Conservation (phyloP, 202 grass and related monocot genomes). For the Dendrocalamus latiflorus region DNA sequence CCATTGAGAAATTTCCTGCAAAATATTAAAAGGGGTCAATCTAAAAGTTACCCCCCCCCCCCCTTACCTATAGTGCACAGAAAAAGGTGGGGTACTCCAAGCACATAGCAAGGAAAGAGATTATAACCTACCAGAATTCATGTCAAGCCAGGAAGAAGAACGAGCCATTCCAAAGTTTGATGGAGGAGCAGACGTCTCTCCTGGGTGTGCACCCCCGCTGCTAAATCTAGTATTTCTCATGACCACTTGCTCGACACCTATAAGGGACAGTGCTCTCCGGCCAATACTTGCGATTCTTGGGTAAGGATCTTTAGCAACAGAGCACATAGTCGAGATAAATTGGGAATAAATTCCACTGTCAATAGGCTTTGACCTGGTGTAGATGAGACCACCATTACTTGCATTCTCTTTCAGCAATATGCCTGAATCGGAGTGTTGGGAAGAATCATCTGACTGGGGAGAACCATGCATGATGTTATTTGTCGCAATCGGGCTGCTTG, state of each 20-base stretch:
- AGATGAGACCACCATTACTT: conserved; percentile 60
- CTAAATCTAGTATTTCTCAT: conserved; percentile 72
- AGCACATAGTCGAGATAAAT: conserved; percentile 72
- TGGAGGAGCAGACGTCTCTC: conserved; percentile 60
- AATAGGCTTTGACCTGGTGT: conserved; percentile 46
- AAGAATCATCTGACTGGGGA: conserved; percentile 93
- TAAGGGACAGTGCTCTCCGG: conserved; percentile 66
- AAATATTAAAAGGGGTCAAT: conserved; percentile 22
- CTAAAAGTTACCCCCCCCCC: background rate
- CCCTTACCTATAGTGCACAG: background rate
- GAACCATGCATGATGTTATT: conserved; percentile 72
- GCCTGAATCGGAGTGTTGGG: conserved; percentile 86
- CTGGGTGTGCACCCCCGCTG: conserved; percentile 49
- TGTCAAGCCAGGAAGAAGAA: conserved; percentile 96
- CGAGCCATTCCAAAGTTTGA: conserved; percentile 83
- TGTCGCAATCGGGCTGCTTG: conserved; percentile 60
- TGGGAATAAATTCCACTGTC: conserved; percentile 69
- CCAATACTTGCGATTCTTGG: conserved; percentile 71
- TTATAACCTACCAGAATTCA: conserved; percentile 71
- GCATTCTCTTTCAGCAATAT: conserved; percentile 57
- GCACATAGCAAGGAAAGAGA: conserved; percentile 14
- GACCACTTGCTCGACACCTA: conserved; percentile 83
- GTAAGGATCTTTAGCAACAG: conserved; percentile 86
- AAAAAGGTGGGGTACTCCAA: background rate
- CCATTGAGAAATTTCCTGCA: conserved; percentile 69